Base-by-base conservation (phyloP, 31 red algal species). In the Odonthalia washingtoniensis region DNA sequence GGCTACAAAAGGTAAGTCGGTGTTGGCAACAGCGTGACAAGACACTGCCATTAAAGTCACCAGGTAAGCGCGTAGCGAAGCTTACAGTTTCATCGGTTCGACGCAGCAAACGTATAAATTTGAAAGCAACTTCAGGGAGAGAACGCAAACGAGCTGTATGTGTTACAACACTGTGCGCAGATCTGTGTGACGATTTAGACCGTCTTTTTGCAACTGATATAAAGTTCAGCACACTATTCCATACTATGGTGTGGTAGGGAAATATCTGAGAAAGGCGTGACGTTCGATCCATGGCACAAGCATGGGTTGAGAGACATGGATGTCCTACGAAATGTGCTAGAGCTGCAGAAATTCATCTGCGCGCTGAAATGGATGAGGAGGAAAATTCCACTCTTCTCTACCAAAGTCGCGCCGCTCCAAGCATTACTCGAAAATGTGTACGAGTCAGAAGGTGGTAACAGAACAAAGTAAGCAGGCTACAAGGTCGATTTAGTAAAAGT, bases 351-450 rank as follows among this genome's bases (percentile, higher is more conserved):
- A 46, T 81, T 45, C 38, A 21, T 89, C 46, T 44, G 68, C 32
- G 53, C 52, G 0, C 0, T 53, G 28, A 67, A 42, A 16, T 89
- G 86, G 76, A 72, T 89, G 14, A 43, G 52, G 4, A 33, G 36
- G 34, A 49, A 40, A 3, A 73, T 89, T n/a, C 86, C 86, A 36
- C 17, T 33, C 30, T 89, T 89, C 63, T 27, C 75, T 38, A 63
- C 77, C 34, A 33, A 4, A 5, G 43, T 66, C 31, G 40, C 16
- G 18, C 65, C 74, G 12, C 65, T 81, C 5, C 60, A 33, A 36
- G 38, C 72, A 9, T 26, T 89, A 35, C 44, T 89, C 5, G 75
- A 89, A 37, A 28, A 80, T 2, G 86, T 74, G 17, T 89, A 89
- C 32, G 34, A 2, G 18, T 0, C 21, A 1, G 38, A 40, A 32